phyloP scores from a whole-genome alignment of 1,284 basidiomycete genomes.

The Serendipita sp. region DNA sequence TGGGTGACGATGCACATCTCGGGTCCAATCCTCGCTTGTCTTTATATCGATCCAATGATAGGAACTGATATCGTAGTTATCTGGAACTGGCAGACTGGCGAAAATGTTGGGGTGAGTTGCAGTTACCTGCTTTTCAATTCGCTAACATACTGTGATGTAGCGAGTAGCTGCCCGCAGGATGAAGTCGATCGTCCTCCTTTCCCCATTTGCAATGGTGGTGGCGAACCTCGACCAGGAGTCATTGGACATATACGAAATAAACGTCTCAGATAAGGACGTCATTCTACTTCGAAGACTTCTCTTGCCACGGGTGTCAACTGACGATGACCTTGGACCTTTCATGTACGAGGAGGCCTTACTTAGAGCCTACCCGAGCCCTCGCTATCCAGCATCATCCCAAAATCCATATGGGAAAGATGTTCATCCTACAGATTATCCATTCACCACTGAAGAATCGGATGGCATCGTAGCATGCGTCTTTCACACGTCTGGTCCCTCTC shows the following conservation, averaged over 20 bases:
- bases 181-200: neutral
- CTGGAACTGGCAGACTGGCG: constrained; percentile 1
- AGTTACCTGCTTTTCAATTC: neutral
- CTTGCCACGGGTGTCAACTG: neutral
- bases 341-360: neutral
- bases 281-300: neutral
- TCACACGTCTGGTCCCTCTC: neutral
- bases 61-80: neutral
- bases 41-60: neutral
- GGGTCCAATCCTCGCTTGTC: neutral
- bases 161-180: neutral
- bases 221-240: constrained; percentile 3
- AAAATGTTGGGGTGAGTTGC: neutral
- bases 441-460: neutral
- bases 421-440: neutral
- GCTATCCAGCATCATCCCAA: neutral
- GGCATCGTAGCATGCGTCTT: neutral
- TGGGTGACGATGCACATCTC: neutral
- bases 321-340: neutral
- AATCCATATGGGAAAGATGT: neutral
- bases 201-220: neutral
- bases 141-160: neutral
- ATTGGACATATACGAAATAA: constrained; percentile 3
- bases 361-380: neutral
- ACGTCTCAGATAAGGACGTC: neutral